Evolutionary conservation across 2,329 filamentous ascomycete species (phyloP).

Genomic region (Phyllosticta citriasiana): DNA sequence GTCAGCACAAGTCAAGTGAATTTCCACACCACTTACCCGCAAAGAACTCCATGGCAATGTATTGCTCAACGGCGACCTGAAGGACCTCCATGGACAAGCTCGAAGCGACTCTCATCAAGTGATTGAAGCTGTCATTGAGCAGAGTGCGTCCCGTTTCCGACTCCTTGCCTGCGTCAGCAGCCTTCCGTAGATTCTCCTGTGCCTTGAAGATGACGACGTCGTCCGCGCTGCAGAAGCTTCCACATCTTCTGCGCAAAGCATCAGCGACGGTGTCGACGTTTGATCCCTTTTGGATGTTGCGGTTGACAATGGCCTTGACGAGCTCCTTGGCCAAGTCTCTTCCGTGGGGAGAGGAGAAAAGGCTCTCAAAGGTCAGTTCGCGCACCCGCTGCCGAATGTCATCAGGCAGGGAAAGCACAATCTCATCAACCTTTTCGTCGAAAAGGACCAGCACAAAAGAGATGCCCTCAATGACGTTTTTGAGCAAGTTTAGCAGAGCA

Average conservation of each 20-base stretch:
- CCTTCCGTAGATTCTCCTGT: slow-evolving; percentile 85
- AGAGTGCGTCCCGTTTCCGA: slow-evolving; percentile 67
- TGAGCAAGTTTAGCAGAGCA: slow-evolving; percentile 73
- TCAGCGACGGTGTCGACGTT: slow-evolving; percentile 97
- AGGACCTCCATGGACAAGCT: slow-evolving; percentile 75
- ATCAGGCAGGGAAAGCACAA: slow-evolving; percentile 66
- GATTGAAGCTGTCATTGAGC: slow-evolving; percentile 75
- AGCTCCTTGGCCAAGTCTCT: slow-evolving; percentile 87
- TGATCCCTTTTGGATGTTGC: slow-evolving; percentile 91
- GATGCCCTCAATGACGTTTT: slow-evolving; percentile 89
- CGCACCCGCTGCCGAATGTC: slow-evolving; percentile 58
- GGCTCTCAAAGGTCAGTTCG: slow-evolving; percentile 73
- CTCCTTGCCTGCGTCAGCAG: slow-evolving; percentile 66
- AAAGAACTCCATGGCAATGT: slow-evolving; percentile 75
- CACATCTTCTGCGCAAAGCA: slow-evolving; percentile 81
- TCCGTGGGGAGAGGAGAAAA: slow-evolving; percentile 71
- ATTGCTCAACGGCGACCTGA: slow-evolving; percentile 66
- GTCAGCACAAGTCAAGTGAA: background rate
- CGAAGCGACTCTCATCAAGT: slow-evolving; percentile 82
- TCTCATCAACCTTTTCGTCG: slow-evolving; percentile 84
- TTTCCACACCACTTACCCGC: slow-evolving; percentile 43
- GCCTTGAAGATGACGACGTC: slow-evolving; percentile 98
- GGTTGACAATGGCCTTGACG: slow-evolving; percentile 95
- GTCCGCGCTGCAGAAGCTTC: slow-evolving; percentile 94
- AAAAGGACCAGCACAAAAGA: slow-evolving; percentile 93